Base-by-base conservation (phyloP, 1,284 basidiomycete genomes). In the Leccinum ponderosum region DNA sequence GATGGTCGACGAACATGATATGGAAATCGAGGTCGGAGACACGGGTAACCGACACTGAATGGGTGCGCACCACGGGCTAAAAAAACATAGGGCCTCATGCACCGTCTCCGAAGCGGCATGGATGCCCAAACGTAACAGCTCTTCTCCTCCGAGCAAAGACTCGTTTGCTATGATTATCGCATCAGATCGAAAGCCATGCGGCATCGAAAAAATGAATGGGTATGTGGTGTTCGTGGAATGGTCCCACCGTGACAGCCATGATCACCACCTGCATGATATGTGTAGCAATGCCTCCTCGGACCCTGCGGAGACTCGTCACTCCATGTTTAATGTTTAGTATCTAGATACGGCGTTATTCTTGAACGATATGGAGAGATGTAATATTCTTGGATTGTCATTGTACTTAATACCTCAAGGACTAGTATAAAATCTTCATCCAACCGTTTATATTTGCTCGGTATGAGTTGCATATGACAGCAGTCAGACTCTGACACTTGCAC, bases 131-230 rank as follows among this genome's bases (percentile, higher is more conserved):
- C 35, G 35, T 35, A 35, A 35, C 35, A 35, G 35, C 35, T 35
- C 35, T 35, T 14, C 35, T 35, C 35, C 35, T 35, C 33, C 33
- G 35, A 35, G 35, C 35, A 35, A 35, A 35, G 35, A 35, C 14
- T 35, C 35, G 35, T 35, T 35, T 35, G 35, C 35, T 35, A 35
- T 35, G 35, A 35, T 35, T 14, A 35, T 35, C 35, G 35, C 35
- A 35, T 35, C 35, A 35, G 35, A 35, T 35, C 35, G 35, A 35
- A 35, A 35, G 35, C 35, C 6, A 35, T 76, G 66, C 44, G 66
- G 57, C 31, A 75, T 75, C 25, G 69, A 72, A 42, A 62, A 66
- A 17, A 65, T 75, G 65, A 69, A 75, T 29, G 79, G 78, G 66
- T 80, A 55, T 53, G 64, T 57, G 64, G 50, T 25, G 14, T 20